These are phyloP conservation scores for Paecilomyces fulvus DNA, from an alignment of 2,329 filamentous ascomycete species.

Conservation along the genomic window DNA sequence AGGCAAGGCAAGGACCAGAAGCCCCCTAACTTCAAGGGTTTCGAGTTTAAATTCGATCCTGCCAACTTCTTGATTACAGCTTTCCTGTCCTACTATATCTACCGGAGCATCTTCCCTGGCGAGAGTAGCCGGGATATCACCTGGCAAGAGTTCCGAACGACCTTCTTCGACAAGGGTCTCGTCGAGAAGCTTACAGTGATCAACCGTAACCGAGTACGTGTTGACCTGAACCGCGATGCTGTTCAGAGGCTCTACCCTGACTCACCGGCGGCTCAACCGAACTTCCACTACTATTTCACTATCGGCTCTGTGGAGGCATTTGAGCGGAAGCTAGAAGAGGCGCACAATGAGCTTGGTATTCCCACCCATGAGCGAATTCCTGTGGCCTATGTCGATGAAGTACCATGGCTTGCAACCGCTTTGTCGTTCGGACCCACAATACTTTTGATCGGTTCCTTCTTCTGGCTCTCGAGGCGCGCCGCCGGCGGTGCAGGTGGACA, in stretches of 20 bases:
- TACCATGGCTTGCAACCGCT: constrained; percentile 62
- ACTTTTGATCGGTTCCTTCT: constrained; percentile 72
- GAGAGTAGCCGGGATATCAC: constrained; percentile 74
- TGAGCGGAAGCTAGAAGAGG: constrained; percentile 77
- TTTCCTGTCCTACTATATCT: constrained; percentile 55
- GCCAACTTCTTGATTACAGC: constrained; percentile 49
- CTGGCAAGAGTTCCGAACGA: constrained; percentile 91
- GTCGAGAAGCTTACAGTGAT: constrained; percentile 86
- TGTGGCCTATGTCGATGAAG: constrained; percentile 75
- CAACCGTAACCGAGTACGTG: constrained; percentile 66
- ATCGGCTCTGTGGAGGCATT: constrained; percentile 94
- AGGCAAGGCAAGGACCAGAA: constrained; percentile 27
- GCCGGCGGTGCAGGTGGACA: constrained; percentile 55
- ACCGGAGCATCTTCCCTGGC: constrained; percentile 56
- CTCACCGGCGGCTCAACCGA: constrained; percentile 57
- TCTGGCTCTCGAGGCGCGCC: constrained; percentile 71
- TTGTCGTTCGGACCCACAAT: constrained; percentile 80
- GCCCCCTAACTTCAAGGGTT: constrained; percentile 25
- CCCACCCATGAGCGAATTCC: constrained; percentile 84
- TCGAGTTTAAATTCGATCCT: constrained; percentile 46
- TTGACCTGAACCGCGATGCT: constrained; percentile 70
- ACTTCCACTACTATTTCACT: constrained; percentile 84
- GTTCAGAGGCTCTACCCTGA: constrained; percentile 66
- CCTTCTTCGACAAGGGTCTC: constrained; percentile 90
- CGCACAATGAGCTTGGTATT: constrained; percentile 79